These are phyloP conservation scores for Exophiala lecanii-corni DNA, from an alignment of 2,329 filamentous ascomycete genomes.

Conservation along the genomic window DNA sequence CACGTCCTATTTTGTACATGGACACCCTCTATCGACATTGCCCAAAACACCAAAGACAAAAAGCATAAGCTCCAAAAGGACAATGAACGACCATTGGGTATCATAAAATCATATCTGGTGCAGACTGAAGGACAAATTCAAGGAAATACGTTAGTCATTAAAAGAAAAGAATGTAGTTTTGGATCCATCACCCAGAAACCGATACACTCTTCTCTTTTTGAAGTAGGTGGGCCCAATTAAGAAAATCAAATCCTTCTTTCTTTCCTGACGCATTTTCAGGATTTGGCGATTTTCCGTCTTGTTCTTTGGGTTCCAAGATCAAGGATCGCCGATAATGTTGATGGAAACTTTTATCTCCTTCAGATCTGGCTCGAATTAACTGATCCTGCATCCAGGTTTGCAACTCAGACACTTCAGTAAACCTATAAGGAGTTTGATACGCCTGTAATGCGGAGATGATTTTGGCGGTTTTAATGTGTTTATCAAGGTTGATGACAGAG, in stretches of 20 bases:
- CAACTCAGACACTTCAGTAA: constrained; percentile 77
- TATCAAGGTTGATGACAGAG: constrained; percentile 94
- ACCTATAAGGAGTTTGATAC: constrained; percentile 88
- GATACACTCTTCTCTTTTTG: constrained; percentile 20
- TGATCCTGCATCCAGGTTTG: constrained; percentile 89
- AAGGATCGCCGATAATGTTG: constrained; percentile 78
- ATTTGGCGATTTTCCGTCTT: constrained; percentile 19
- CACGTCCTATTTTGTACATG: neutral
- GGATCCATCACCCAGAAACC: constrained; percentile 9
- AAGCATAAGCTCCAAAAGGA: neutral
- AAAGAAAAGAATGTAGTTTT: neutral
- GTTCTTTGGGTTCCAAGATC: constrained; percentile 65
- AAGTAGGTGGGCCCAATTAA: constrained; percentile 44
- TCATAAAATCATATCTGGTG: neutral
- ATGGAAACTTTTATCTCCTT: constrained; percentile 58
- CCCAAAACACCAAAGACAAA: neutral
- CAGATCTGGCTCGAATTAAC: constrained; percentile 67
- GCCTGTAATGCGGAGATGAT: constrained; percentile 94
- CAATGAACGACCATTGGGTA: neutral
- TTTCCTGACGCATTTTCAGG: constrained; percentile 32
- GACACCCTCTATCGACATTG: neutral
- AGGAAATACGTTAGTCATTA: neutral
- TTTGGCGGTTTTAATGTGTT: constrained; percentile 88
- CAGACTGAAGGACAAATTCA: neutral
- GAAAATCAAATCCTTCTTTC: constrained; percentile 50